Percentiles rank a stretch among this genome's conserved stretches.
phyloP scores from a whole-genome alignment of 2,329 filamentous ascomycete genomes.

The Colletotrichum somersetense region DNA sequence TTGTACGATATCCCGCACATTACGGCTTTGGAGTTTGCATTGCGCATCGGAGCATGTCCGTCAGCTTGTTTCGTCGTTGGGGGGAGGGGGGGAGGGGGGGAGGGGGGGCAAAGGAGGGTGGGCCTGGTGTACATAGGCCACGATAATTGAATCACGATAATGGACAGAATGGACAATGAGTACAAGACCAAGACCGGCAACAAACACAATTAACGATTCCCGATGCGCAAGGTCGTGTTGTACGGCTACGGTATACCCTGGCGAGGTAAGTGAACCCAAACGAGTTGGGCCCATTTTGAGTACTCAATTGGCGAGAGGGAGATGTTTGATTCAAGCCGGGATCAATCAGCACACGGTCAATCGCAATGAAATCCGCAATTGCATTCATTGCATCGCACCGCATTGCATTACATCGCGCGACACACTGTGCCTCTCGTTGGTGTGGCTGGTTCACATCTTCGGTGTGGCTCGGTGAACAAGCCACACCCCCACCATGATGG shows the following conservation, averaged over 20 bases:
- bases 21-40: conserved; percentile 39
- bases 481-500: not conserved
- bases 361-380: not conserved
- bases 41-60: conserved; percentile 35
- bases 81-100: not conserved
- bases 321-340: not conserved
- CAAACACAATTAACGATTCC: not conserved
- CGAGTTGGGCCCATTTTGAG: not conserved
- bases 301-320: not conserved
- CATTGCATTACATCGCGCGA: not conserved
- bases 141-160: conserved; percentile 38
- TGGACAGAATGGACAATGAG: conserved; percentile 15
- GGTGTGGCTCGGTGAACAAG: conserved; percentile 2
- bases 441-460: not conserved
- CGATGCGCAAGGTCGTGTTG: not conserved
- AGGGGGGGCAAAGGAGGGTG: too few species aligned
- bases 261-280: not conserved
- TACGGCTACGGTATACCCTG: not conserved
- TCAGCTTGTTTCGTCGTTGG: conserved; percentile 34
- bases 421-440: conserved; percentile 4
- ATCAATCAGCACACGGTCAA: not conserved
- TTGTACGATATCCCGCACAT: conserved; percentile 42
- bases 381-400: too few species aligned
- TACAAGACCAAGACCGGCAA: too few species aligned
- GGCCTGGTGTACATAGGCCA: conserved; percentile 41